phyloP scores from a whole-genome alignment of 495 filamentous ascomycete genomes.

The Xylaria palmicola region DNA sequence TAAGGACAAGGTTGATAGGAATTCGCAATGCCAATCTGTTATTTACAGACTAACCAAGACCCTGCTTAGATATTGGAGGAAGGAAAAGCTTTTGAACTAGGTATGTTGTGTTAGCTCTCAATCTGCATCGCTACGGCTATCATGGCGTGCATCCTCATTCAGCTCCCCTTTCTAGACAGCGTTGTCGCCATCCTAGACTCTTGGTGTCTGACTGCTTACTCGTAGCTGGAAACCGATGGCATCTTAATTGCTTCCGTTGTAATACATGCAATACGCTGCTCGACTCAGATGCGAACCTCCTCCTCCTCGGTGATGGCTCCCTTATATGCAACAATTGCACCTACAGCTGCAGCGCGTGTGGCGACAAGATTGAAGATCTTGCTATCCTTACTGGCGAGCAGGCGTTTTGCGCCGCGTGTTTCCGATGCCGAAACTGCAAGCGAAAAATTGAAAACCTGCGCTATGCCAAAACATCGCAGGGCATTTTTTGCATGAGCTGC shows the following conservation, averaged over 20 bases:
- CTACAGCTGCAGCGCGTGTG: conserved; percentile 96
- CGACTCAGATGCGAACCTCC: conserved; percentile 96
- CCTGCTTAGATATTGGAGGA: conserved; percentile 82
- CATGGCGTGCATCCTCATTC: not conserved
- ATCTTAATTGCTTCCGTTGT: conserved; percentile 99
- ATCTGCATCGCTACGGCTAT: not conserved
- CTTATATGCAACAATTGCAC: conserved; percentile 99
- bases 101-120: conserved; percentile 54
- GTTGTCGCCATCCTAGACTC: conserved; percentile 8
- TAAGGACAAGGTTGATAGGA: conserved; percentile 38
- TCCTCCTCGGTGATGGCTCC: conserved; percentile 95
- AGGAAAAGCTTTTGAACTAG: conserved; percentile 96
- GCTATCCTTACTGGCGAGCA: conserved; percentile 98
- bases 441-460: conserved; percentile 97
- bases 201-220: conserved; percentile 16
- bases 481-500: conserved; percentile 99
- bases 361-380: conserved; percentile 97
- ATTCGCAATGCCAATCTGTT: not conserved
- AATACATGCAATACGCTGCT: conserved; percentile 93
- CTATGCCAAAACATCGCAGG: conserved; percentile 96
- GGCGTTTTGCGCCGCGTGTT: conserved; percentile 97
- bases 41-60: not conserved
- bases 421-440: conserved; percentile 97
- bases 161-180: not conserved
- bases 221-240: conserved; percentile 95